Base-by-base conservation (phyloP, 2,329 filamentous ascomycete species). In the Botryotinia narcissicola region DNA sequence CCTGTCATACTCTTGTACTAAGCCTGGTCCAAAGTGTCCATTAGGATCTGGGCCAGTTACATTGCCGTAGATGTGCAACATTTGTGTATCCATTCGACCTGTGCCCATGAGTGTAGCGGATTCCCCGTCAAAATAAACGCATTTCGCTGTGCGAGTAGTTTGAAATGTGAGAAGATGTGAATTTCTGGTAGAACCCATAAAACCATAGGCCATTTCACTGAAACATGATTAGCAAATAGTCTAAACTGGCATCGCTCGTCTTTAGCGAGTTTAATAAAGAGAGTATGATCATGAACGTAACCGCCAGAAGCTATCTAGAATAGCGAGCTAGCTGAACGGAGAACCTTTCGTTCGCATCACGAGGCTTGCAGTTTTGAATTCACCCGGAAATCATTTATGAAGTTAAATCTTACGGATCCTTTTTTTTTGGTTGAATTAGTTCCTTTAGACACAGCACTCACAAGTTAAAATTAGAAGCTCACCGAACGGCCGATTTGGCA, bases 151-250 rank as follows among this genome's bases (percentile, higher is more conserved):
- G 8, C 82, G 82, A 29, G 81, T 84, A 1, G 84, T 85, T 75
- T 86, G 83, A 77, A 86, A 87, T 1, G 84, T 86, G 54, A 87
- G 80, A 80, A 87, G 80, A 73, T 84, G 83, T 14, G 84, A 84
- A 69, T 84, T 78, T 48, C 82, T 80, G 37, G 81, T 80, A 0
- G 79, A 80, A 32, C 86, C 85, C 83, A 86, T 86, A 75, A 87
- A 87, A 8, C 84, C 84, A 75, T 87, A 87, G n/a, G 85, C 82
- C 86, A 87, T 87, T 73, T 85, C 85, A 59, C 82, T 83, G 61
- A 16, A 62, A n/a, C 29, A 35, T 25, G 48, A 42, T 77, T 48
- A 76, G 74, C 51, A 37, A 22, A 25, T 61, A 2, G 20, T 68
- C 71, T 29, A 37, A 7, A 16, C 40, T 37, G 32, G 22, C 40